These are phyloP conservation scores for Fusarium humuli DNA, from an alignment of 2,329 filamentous ascomycete species.

Conservation along the genomic window DNA sequence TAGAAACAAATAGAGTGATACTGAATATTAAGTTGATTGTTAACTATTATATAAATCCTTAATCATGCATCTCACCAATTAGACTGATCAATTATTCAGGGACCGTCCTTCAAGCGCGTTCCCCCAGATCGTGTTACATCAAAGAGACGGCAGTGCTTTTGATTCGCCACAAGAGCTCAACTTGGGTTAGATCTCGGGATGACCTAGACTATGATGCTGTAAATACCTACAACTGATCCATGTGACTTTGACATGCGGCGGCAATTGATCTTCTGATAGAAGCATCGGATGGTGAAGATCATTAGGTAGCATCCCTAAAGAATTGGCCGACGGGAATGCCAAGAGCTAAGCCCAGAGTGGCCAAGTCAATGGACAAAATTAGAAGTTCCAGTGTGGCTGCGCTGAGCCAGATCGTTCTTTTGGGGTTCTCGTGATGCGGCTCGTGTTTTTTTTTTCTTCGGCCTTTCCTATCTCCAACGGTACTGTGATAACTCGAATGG, in stretches of 20 bases:
- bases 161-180: conserved; percentile 22
- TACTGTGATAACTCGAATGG: conserved; percentile 1
- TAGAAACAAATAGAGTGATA: conserved; percentile 17
- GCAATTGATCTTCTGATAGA: conserved; percentile 1
- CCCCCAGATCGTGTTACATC: conserved; percentile 27
- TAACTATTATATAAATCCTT: not conserved
- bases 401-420: not conserved
- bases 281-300: not conserved
- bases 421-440: conserved; percentile 31
- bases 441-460: conserved; percentile 23
- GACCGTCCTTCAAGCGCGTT: conserved; percentile 11
- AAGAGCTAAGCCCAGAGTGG: conserved; percentile 31
- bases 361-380: conserved; percentile 38
- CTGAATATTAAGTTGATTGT: not conserved
- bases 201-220: not conserved
- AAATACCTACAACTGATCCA: not conserved
- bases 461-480: not conserved
- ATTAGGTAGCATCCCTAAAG: not conserved
- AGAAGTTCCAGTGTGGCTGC: conserved; percentile 20
- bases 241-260: not conserved
- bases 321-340: conserved; percentile 11
- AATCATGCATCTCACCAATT: not conserved
- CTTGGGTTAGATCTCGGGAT: not conserved
- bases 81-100: conserved; percentile 1
- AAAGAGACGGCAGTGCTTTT: conserved; percentile 33